These are phyloP conservation scores for Onygena corvina DNA, from an alignment of 2,329 filamentous ascomycete genomes.

Conservation along the genomic window DNA sequence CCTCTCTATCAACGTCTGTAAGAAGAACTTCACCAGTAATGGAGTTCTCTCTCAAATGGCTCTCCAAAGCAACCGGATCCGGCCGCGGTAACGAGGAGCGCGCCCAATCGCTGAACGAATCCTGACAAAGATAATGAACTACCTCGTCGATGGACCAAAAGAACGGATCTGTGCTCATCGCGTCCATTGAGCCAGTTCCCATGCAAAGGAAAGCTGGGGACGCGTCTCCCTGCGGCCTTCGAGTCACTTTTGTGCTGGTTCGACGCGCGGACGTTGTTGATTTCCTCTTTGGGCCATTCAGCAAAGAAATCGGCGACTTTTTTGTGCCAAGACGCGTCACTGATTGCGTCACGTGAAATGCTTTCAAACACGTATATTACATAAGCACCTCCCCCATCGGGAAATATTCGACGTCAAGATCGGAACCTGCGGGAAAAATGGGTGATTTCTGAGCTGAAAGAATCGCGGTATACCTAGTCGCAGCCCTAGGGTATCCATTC, in stretches of 20 bases:
- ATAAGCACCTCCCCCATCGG: neutral
- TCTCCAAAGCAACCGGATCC: conserved; percentile 43
- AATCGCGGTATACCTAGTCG: too few relatives aligned
- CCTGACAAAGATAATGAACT: conserved; percentile 51
- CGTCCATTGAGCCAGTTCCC: neutral
- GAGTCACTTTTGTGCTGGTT: neutral
- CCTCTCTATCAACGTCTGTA: conserved; percentile 40
- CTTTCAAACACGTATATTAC: too few relatives aligned
- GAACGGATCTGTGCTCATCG: conserved; percentile 49
- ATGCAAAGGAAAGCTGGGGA: too few relatives aligned
- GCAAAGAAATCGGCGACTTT: neutral
- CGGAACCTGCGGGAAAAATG: neutral
- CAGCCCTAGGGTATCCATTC: too few relatives aligned
- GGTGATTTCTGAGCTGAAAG: neutral
- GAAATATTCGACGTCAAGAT: neutral
- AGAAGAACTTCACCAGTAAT: conserved; percentile 56
- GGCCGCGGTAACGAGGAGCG: conserved; percentile 21
- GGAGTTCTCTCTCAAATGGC: conserved; percentile 47
- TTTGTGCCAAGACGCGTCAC: neutral
- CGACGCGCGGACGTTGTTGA: neutral
- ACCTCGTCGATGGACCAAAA: conserved; percentile 59
- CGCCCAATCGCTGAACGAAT: conserved; percentile 35
- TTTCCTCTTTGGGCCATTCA: neutral
- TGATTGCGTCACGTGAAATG: neutral
- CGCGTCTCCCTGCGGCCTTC: neutral